These are phyloP conservation scores for Penicillium psychrosexuale DNA, from an alignment of 2,329 filamentous ascomycete genomes.

Conservation along the genomic window DNA sequence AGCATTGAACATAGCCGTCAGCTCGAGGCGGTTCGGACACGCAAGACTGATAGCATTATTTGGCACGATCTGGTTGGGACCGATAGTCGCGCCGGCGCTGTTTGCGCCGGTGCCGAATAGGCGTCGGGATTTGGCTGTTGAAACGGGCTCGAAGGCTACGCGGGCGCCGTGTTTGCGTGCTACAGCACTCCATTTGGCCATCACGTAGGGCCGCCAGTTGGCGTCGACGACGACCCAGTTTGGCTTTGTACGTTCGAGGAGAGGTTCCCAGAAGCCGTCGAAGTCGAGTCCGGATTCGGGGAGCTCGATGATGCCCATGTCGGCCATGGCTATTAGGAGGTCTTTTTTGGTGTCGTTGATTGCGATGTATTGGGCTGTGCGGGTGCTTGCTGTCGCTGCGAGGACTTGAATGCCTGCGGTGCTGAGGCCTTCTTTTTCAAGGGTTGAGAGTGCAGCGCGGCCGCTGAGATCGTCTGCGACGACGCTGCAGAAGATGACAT, in stretches of 20 bases:
- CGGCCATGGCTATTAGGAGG: conserved; percentile 88
- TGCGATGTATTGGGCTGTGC: conserved; percentile 88
- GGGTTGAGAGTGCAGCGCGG: conserved; percentile 64
- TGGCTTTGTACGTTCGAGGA: conserved; percentile 57
- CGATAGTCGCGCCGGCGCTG: conserved; percentile 29
- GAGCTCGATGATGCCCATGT: conserved; percentile 77
- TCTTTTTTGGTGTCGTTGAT: conserved; percentile 82
- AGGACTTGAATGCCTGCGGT: conserved; percentile 64
- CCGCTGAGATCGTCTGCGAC: conserved; percentile 79
- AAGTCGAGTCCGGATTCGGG: conserved; percentile 43
- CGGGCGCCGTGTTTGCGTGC: conserved; percentile 56
- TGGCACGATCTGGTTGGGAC: conserved; percentile 53
- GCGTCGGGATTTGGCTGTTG: conserved; percentile 69
- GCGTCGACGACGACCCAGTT: conserved; percentile 80
- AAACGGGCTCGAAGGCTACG: conserved; percentile 86
- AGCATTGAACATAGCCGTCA: conserved; percentile 71
- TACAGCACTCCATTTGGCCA: conserved; percentile 65
- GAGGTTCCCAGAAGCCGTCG: conserved; percentile 58
- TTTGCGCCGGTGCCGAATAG: conserved; percentile 53
- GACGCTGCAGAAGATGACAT: conserved; percentile 73
- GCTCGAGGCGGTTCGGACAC: conserved; percentile 80
- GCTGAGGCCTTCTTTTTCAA: conserved; percentile 59
- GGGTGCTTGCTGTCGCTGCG: conserved; percentile 50
- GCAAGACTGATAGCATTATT: conserved; percentile 65
- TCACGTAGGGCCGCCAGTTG: conserved; percentile 70